These are phyloP conservation scores for Ajuga chamaepitys DNA, from an alignment of 257 asterid species.

Conservation along the genomic window DNA sequence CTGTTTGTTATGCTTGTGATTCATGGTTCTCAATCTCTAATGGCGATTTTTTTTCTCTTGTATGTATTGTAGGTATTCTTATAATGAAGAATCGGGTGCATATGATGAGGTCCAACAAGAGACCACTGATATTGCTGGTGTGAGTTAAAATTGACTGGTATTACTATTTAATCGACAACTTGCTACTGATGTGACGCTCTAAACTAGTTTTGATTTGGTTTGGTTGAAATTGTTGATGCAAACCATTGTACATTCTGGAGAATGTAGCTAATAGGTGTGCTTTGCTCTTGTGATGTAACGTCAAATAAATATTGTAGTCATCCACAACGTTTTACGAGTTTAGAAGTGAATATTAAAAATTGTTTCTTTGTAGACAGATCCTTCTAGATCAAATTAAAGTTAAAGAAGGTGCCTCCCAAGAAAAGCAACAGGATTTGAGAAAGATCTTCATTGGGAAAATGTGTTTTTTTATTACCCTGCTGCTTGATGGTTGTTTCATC, in stretches of 20 bases:
- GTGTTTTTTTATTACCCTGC: too few relatives aligned
- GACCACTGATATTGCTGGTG: slow-evolving; percentile 5
- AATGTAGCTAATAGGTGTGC: background rate
- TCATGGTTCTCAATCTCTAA: background rate
- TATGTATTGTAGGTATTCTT: slow-evolving; percentile 50
- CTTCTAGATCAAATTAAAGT: too few relatives aligned
- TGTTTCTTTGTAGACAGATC: too few relatives aligned
- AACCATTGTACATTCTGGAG: background rate
- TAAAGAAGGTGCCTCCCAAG: too few relatives aligned
- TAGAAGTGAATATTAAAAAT: too few relatives aligned
- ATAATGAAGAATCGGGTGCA: slow-evolving; percentile 54
- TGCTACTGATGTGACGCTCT: background rate
- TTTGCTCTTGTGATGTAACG: background rate
- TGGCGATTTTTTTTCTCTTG: background rate
- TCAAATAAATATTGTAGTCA: too few relatives aligned
- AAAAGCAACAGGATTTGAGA: too few relatives aligned
- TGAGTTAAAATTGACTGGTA: slow-evolving; percentile 13
- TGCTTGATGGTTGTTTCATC: too few relatives aligned
- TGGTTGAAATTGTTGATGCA: background rate
- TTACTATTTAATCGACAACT: background rate
- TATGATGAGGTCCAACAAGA: slow-evolving; percentile 65
- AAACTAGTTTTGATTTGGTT: background rate
- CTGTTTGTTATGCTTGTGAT: background rate
- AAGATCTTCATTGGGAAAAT: too few relatives aligned
- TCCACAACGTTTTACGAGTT: too few relatives aligned